These are phyloP conservation scores for Aspergillus sp. DNA, from an alignment of 2,329 filamentous ascomycete genomes.

Conservation along the genomic window DNA sequence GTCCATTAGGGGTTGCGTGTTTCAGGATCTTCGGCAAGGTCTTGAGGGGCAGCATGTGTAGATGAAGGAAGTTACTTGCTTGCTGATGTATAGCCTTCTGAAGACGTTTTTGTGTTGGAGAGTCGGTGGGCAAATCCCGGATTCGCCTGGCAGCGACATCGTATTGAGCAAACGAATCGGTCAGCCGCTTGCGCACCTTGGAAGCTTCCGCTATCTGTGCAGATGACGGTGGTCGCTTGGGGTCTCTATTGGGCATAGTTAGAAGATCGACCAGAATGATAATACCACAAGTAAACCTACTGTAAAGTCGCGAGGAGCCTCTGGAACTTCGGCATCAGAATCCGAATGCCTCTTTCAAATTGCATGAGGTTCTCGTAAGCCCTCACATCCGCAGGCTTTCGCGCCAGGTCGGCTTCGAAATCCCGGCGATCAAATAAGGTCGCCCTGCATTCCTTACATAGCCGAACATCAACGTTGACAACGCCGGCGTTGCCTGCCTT, in stretches of 20 bases:
- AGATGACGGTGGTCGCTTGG: conserved; percentile 62
- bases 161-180: conserved; percentile 86
- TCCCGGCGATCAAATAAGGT: conserved; percentile 73
- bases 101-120: conserved; percentile 68
- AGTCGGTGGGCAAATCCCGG: conserved; percentile 72
- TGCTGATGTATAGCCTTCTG: conserved; percentile 82
- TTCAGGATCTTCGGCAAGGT: conserved; percentile 67
- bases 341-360: conserved; percentile 81
- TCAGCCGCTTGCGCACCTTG: conserved; percentile 84
- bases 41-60: conserved; percentile 87
- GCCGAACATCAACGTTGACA: conserved; percentile 76
- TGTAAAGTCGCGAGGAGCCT: conserved; percentile 72
- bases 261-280: conserved; percentile 1
- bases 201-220: conserved; percentile 79
- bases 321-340: conserved; percentile 81
- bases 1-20: conserved; percentile 57
- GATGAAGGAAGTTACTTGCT: conserved; percentile 78
- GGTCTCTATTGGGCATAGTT: conserved; percentile 47
- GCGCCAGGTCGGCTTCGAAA: conserved; percentile 67
- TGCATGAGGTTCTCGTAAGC: conserved; percentile 81
- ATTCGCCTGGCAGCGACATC: conserved; percentile 78
- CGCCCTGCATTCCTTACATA: conserved; percentile 84
- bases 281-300: conserved; percentile 29
- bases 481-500: conserved; percentile 48
- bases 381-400: conserved; percentile 71